Evolutionary conservation across 768 basidiomycete genomes (phyloP).

Genomic region (Rubroboletus satanas): DNA sequence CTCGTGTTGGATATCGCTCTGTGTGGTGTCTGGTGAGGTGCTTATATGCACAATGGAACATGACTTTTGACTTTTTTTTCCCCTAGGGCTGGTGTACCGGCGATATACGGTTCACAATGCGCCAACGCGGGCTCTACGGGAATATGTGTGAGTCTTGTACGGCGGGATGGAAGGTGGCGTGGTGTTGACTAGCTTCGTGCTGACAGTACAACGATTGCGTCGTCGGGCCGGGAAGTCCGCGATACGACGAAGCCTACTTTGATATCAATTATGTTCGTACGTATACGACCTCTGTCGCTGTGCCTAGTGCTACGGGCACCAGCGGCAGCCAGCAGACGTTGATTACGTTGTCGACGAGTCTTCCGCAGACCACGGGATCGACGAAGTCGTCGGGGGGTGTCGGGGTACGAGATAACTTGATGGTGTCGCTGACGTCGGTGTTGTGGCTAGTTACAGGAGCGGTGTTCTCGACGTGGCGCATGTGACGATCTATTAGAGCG

Average conservation of each 20-base stretch:
- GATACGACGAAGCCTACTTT: slow-evolving; percentile 59
- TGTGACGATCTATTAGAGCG: neutral
- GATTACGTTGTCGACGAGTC: neutral
- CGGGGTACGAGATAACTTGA: neutral
- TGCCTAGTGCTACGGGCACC: slow-evolving; percentile 7
- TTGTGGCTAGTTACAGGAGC: neutral
- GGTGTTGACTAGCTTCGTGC: neutral
- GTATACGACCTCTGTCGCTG: slow-evolving; percentile 37
- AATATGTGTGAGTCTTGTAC: slow-evolving; percentile 35
- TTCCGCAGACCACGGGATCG: neutral
- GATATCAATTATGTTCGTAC: slow-evolving; percentile 64
- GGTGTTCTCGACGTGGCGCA: slow-evolving; percentile 2
- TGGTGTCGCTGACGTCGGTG: neutral
- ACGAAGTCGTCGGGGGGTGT: neutral
- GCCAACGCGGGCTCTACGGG: slow-evolving; percentile 35
- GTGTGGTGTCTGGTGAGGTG: slow-evolving; percentile 45
- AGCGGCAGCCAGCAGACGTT: neutral
- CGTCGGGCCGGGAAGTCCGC: slow-evolving; percentile 49
- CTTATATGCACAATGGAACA: neutral
- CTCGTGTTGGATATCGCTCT: slow-evolving; percentile 54
- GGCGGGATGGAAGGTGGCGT: neutral
- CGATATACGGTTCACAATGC: slow-evolving; percentile 43
- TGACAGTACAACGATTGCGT: slow-evolving; percentile 52
- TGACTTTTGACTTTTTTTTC: neutral
- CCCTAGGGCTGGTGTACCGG: slow-evolving; percentile 47